A percentile compares a stretch with the other conserved stretches of the same genome.
Conservation (phyloP, 345 rosid species). For the Lepidium didymum region DNA sequence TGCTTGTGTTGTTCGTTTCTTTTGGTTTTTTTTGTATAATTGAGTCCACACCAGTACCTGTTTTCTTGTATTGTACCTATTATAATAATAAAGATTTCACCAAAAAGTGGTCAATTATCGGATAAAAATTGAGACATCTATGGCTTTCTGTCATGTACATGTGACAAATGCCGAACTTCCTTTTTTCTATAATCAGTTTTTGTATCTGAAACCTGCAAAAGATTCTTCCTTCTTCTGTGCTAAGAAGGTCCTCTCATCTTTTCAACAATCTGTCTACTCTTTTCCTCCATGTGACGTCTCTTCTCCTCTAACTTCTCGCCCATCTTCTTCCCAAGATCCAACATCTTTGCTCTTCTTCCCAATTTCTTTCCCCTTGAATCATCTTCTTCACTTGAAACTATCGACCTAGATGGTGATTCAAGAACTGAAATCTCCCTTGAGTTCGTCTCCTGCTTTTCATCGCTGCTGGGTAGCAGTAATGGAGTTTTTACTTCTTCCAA, state of each 20-base stretch:
- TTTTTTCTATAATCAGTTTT: slow-evolving; percentile 1
- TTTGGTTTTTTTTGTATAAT: background rate
- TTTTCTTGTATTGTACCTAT: slow-evolving; percentile 12
- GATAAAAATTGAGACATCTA: background rate
- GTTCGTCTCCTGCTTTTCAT: slow-evolving; percentile 33
- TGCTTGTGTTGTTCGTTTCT: slow-evolving; percentile 16
- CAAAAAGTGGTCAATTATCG: background rate
- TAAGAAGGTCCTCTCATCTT: slow-evolving; percentile 62
- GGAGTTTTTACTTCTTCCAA: slow-evolving; percentile 52
- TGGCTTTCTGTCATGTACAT: slow-evolving; percentile 20
- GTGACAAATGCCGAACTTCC: background rate
- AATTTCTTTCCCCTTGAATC: slow-evolving; percentile 51
- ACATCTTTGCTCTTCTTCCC: slow-evolving; percentile 74
- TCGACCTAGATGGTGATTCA: slow-evolving; percentile 23
- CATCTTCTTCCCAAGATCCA: slow-evolving; percentile 81
- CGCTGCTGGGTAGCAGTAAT: slow-evolving; percentile 29
- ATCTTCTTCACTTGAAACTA: slow-evolving; percentile 36
- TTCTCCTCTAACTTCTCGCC: slow-evolving; percentile 89
- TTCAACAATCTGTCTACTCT: slow-evolving; percentile 67
- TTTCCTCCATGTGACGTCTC: slow-evolving; percentile 82
- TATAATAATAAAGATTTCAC: background rate
- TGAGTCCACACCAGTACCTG: background rate
- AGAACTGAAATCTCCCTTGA: slow-evolving; percentile 18
- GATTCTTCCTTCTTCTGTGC: background rate
- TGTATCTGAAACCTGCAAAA: background rate